Base-by-base conservation (phyloP, 352 stramenopile species). In the Hyaloperonospora brassicae region DNA sequence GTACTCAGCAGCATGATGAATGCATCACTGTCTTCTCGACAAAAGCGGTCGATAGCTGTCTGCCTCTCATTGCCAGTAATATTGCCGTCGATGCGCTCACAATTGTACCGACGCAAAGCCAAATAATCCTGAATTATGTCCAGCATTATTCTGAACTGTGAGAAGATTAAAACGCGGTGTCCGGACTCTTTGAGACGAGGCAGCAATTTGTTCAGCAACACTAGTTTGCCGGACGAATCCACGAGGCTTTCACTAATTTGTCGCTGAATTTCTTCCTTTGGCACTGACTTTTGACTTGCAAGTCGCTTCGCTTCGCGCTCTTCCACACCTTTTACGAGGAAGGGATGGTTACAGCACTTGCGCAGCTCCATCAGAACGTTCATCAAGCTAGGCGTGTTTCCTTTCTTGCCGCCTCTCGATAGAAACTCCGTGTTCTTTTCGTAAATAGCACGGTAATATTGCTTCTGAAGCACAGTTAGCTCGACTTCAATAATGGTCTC, bases 61-160 rank as follows among this genome's bases (percentile, higher is more conserved):
- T 99, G 95, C 10, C 97, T 84, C 49, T 98, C 93, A 36, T 96
- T 87, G 35, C 96, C 96, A 21, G 93, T 98, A 53, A 99, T 98
- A 41, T 93, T 97, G 42, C 97, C 97, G 68, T 99, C 97, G 55
- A 99, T 98, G 11, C 97, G 85, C 59, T 98, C 96, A 75, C 86
- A 98, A 41, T 88, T 86, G 63, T 98, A 98, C 30, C 76, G 59
- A 21, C 95, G 85, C 30, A 90, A 60, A 9, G 78, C 62, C 17
- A 99, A 64, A 69, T 99, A 99, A 55, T 99, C 97, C 66, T 99
- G 95, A 21, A 99, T 63, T 39, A 99, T 97, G 68, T 99, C 94
- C 46, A 99, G 78, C 96, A 99, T 99, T 42, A 98, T 98, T 68
- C 98, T 98, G 70, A 97, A 96, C 73, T 99, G 97, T 5, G 89